Conservation (phyloP, 2,329 filamentous ascomycete species). For the Colletotrichum eremochloae region DNA sequence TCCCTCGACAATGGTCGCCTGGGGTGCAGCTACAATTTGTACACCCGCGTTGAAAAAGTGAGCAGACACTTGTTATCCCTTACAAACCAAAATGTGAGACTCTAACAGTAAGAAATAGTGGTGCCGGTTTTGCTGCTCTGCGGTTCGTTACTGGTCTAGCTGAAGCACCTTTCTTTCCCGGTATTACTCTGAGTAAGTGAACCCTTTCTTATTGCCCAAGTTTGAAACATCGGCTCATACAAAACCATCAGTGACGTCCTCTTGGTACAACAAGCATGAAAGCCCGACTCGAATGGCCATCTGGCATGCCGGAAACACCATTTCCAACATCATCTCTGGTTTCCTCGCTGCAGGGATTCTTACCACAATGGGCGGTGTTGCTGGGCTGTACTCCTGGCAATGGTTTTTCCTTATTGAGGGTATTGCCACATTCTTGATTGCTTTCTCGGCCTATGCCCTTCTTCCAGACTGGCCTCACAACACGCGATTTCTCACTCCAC, state of each 20-base stretch:
- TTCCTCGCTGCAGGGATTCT: constrained; percentile 60
- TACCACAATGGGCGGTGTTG: constrained; percentile 56
- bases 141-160: constrained; percentile 49
- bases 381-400: constrained; percentile 56
- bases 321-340: constrained; percentile 60
- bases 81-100: neutral
- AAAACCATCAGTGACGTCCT: constrained; percentile 50
- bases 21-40: constrained; percentile 56
- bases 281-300: constrained; percentile 57
- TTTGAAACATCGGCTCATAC: neutral
- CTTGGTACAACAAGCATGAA: constrained; percentile 61
- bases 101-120: constrained; percentile 34
- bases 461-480: constrained; percentile 56
- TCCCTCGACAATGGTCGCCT: constrained; percentile 56
- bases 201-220: neutral
- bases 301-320: constrained; percentile 59
- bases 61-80: neutral
- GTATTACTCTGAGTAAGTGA: constrained; percentile 56
- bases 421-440: constrained; percentile 51
- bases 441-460: constrained; percentile 51
- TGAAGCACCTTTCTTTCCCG: constrained; percentile 59
- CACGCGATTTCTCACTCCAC: constrained; percentile 54
- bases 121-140: constrained; percentile 44
- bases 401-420: constrained; percentile 63
- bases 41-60: constrained; percentile 56